These are phyloP conservation scores for Sordariomycetes sp. DNA, from an alignment of 2,329 filamentous ascomycete genomes.

Conservation along the genomic window DNA sequence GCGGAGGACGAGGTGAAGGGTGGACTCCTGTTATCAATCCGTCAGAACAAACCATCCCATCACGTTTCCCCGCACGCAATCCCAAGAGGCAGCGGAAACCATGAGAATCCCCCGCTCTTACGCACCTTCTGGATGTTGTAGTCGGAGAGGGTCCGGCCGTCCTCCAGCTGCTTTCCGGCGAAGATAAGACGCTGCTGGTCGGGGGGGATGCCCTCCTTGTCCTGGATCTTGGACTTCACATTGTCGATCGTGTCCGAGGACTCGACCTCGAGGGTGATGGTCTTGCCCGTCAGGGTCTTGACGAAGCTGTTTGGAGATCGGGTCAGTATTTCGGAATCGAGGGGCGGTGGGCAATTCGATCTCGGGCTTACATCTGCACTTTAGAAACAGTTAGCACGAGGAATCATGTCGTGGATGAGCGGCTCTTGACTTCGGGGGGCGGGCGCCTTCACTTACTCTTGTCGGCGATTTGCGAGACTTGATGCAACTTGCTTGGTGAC, in stretches of 20 bases:
- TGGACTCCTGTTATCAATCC: constrained; percentile 64
- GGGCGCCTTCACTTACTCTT: constrained; percentile 44
- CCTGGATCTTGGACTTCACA: constrained; percentile 99
- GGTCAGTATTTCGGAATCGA: constrained; percentile 13
- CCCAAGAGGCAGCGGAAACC: neutral
- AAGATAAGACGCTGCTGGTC: constrained; percentile 99
- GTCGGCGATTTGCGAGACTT: constrained; percentile 39
- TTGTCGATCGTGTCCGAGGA: constrained; percentile 99
- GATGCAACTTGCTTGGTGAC: constrained; percentile 12
- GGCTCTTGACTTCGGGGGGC: neutral
- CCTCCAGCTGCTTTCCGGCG: constrained; percentile 97
- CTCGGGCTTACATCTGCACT: constrained; percentile 80
- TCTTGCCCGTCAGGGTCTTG: constrained; percentile 99
- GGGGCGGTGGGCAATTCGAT: constrained; percentile 8
- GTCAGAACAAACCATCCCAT: neutral
- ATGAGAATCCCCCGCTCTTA: constrained; percentile 10
- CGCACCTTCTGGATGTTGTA: constrained; percentile 99
- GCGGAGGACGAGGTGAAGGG: constrained; percentile 95
- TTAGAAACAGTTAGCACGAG: constrained; percentile 32
- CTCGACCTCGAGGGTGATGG: no score
- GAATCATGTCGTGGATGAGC: neutral
- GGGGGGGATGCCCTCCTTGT: constrained; percentile 97
- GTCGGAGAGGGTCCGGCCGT: constrained; percentile 91
- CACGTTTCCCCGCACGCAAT: constrained; percentile 1
- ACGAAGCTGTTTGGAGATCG: constrained; percentile 63